A percentile compares a stretch with the other conserved stretches of the same genome.
These are phyloP conservation scores for Uncinocarpus reesii DNA, from an alignment of 2,329 filamentous ascomycete species.

Conservation along the genomic window DNA sequence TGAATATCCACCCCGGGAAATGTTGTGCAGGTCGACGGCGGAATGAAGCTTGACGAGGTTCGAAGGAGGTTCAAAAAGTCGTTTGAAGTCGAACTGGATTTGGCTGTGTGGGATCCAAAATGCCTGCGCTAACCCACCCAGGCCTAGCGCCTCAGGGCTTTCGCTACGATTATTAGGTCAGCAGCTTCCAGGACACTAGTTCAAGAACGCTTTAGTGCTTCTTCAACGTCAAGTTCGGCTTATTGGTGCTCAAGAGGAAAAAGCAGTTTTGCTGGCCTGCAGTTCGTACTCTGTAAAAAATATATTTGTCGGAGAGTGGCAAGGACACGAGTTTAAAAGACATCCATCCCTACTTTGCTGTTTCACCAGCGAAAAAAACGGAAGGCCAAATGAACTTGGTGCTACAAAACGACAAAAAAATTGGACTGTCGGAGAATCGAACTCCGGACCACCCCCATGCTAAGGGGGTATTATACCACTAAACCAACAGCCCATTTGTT, in stretches of 20 bases:
- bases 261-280: too few species aligned
- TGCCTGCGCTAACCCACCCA: slow-evolving; percentile 10
- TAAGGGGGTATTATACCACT: slow-evolving; percentile 30
- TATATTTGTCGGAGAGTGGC: too few species aligned
- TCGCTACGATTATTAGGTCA: slow-evolving; percentile 11
- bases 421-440: slow-evolving; percentile 11
- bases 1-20: slow-evolving; percentile 24
- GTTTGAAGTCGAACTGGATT: background rate
- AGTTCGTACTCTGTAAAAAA: too few species aligned
- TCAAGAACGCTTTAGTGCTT: background rate
- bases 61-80: slow-evolving; percentile 21
- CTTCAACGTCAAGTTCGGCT: too few species aligned
- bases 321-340: too few species aligned
- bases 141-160: slow-evolving; percentile 10
- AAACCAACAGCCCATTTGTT: slow-evolving; percentile 8
- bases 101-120: slow-evolving; percentile 13
- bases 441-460: slow-evolving; percentile 9
- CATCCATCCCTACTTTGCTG: too few species aligned
- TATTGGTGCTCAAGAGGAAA: too few species aligned
- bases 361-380: too few species aligned
- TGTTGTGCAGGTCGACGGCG: slow-evolving; percentile 32
- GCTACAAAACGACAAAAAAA: background rate
- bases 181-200: background rate
- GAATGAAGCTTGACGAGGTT: slow-evolving; percentile 30
- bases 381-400: background rate